Percentiles rank a stretch among this genome's conserved stretches.
Conservation (phyloP, 2,329 filamentous ascomycete genomes). For the Ramularia endophylla region DNA sequence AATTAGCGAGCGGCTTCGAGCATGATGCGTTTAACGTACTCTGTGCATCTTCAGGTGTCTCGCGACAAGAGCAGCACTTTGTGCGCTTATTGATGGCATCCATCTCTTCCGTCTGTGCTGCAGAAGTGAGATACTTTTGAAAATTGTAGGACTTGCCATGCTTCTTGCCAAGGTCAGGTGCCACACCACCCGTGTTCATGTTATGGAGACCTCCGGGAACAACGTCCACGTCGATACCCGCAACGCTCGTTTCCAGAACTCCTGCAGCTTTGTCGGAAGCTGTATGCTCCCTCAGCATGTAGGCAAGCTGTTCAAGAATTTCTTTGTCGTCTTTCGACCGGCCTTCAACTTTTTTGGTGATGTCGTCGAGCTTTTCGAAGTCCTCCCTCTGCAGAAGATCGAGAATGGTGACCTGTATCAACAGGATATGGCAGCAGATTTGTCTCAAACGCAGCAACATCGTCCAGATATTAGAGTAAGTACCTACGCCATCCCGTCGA, state of each 20-base stretch:
- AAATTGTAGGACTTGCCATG: conserved; percentile 39
- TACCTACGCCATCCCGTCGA: conserved; percentile 22
- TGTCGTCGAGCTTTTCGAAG: conserved; percentile 37
- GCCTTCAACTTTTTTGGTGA: conserved; percentile 3
- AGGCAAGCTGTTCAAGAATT: conserved; percentile 17
- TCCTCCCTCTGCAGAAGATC: conserved; percentile 42
- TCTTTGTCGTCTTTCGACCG: conserved; percentile 6
- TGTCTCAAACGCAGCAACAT: conserved; percentile 49
- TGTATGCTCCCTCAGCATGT: conserved; percentile 13
- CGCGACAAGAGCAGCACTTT: conserved; percentile 41
- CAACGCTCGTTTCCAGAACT: conserved; percentile 9
- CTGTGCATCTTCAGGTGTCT: conserved; percentile 34
- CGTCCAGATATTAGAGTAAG: conserved; percentile 38
- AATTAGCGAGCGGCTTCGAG: no score
- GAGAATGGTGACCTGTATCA: conserved; percentile 42
- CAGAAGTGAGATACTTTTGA: conserved; percentile 34
- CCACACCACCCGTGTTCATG: conserved; percentile 9
- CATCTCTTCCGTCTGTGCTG: conserved; percentile 32
- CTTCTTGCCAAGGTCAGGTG: conserved; percentile 20
- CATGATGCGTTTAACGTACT: conserved; percentile 2
- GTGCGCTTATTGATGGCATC: conserved; percentile 31
- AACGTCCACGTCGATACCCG: conserved; percentile 14
- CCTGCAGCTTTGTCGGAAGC: neutral
- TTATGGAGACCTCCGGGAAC: conserved; percentile 13
- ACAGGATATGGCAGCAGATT: conserved; percentile 45